Conservation (phyloP, 1,139 yeast genomes). For the Lipomyces yarrowii region DNA sequence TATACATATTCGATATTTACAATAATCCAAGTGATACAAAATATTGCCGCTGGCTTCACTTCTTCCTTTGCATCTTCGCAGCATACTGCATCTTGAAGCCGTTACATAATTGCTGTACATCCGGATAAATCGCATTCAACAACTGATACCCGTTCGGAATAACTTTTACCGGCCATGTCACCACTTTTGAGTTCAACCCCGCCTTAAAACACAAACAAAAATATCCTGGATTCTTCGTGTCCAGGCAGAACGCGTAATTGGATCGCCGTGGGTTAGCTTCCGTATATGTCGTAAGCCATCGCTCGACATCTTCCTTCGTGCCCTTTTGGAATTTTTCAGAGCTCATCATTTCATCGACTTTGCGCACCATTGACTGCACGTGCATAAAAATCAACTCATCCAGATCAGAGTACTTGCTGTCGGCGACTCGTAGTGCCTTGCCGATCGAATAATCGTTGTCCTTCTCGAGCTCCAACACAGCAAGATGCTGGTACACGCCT, state of each 20-base stretch:
- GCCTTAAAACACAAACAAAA: constrained; percentile 82
- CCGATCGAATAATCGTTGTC: constrained; percentile 65
- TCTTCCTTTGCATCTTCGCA: constrained; percentile 19
- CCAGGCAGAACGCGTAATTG: constrained; percentile 88
- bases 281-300: constrained; percentile 87
- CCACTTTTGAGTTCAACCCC: constrained; percentile 68
- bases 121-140: constrained; percentile 73
- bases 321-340: constrained; percentile 91
- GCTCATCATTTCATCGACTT: constrained; percentile 80
- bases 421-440: constrained; percentile 61
- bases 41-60: neutral
- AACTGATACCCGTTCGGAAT: constrained; percentile 66
- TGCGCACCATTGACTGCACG: constrained; percentile 79
- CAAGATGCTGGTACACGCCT: constrained; percentile 86
- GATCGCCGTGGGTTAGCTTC: constrained; percentile 89
- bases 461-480: constrained; percentile 73
- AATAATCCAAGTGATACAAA: neutral
- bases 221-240: constrained; percentile 91
- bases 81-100: constrained; percentile 73
- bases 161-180: constrained; percentile 88
- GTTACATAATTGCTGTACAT: constrained; percentile 83
- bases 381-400: constrained; percentile 93
- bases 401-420: constrained; percentile 71
- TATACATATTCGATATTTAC: neutral
- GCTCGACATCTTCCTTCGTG: constrained; percentile 74